A percentile compares a stretch with the other conserved stretches of the same genome.
phyloP scores from a whole-genome alignment of 2,329 filamentous ascomycete species.

The Phaeosphaeria sp. region DNA sequence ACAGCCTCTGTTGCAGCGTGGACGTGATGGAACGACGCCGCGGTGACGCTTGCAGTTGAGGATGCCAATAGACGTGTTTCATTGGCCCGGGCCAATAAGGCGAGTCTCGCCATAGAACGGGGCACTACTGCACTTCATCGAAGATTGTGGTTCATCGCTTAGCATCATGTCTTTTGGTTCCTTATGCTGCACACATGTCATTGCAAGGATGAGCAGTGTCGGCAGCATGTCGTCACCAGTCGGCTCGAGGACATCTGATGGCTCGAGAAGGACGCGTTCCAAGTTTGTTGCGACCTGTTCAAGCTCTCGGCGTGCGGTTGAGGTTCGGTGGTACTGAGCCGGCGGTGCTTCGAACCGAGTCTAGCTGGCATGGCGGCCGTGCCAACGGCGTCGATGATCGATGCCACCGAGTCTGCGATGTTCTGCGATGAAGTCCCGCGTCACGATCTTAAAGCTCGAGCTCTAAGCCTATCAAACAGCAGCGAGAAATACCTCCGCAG shows the following conservation, averaged over 20 bases:
- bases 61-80: background rate
- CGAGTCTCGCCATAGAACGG: background rate
- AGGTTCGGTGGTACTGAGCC: background rate
- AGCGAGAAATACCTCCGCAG: background rate
- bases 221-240: background rate
- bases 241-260: background rate
- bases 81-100: background rate
- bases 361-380: background rate
- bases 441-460: background rate
- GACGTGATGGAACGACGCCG: background rate
- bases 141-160: background rate
- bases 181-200: too few species aligned
- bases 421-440: conserved; percentile 8
- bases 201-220: too few species aligned
- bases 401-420: conserved; percentile 15
- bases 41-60: background rate
- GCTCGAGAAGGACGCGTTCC: background rate
- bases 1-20: background rate
- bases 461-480: background rate
- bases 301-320: background rate
- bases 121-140: background rate
- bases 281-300: background rate
- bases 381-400: conserved; percentile 21
- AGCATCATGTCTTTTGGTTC: background rate
- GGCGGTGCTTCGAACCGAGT: background rate